phyloP scores from a whole-genome alignment of 148 eudicot genomes.

The Persicaria maculosa region DNA sequence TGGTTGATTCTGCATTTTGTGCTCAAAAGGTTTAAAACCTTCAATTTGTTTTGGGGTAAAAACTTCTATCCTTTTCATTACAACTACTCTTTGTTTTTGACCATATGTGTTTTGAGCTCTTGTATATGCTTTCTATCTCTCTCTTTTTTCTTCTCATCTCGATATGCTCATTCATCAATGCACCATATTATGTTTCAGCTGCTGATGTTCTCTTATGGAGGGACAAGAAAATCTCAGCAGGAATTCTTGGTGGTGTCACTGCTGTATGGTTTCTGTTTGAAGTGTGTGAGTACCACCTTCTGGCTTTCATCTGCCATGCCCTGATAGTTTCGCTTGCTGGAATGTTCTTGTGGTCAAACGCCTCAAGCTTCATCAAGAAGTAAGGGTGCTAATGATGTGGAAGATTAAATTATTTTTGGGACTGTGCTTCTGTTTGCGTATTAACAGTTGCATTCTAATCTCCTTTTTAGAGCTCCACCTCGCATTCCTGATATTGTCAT shows the following conservation, averaged over 20 bases:
- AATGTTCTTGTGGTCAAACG: slow-evolving; percentile 77
- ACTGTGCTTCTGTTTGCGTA: neutral
- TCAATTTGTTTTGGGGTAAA: no score
- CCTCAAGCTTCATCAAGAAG: slow-evolving; percentile 45
- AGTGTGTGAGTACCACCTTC: slow-evolving; percentile 64
- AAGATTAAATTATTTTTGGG: neutral
- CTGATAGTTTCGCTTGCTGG: slow-evolving; percentile 53
- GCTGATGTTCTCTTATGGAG: slow-evolving; percentile 90
- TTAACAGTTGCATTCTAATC: neutral
- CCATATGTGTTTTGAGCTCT: neutral
- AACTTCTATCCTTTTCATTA: neutral
- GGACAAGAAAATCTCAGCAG: slow-evolving; percentile 74
- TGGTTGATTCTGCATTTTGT: no score
- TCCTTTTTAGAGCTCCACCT: slow-evolving; percentile 35
- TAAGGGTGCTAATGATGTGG: neutral
- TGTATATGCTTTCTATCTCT: neutral
- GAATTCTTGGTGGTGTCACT: slow-evolving; percentile 57
- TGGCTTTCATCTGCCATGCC: slow-evolving; percentile 60
- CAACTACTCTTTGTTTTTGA: neutral
- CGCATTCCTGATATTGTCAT: slow-evolving; percentile 48
- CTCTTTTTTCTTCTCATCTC: neutral
- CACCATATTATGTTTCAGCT: slow-evolving; percentile 39
- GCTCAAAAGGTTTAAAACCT: no score
- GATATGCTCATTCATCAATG: neutral
- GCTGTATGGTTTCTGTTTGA: slow-evolving; percentile 73